Conservation (phyloP, 2,329 filamentous ascomycete species). For the Paecilomyces variotii region DNA sequence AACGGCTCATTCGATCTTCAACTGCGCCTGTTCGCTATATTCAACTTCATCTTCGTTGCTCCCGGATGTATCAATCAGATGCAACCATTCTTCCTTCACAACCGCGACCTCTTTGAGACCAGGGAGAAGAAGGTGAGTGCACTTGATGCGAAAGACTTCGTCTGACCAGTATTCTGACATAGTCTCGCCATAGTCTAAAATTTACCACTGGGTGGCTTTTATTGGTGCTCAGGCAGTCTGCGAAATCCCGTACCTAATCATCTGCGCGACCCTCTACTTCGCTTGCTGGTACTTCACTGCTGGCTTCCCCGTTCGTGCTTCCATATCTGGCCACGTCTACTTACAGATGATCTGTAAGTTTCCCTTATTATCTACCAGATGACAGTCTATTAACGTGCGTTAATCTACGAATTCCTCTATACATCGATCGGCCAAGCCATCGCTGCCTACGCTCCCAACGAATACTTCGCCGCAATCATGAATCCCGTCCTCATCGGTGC, state of each 20-base stretch:
- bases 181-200: slow-evolving; percentile 38
- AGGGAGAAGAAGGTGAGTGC: slow-evolving; percentile 46
- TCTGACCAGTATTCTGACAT: neutral
- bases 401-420: slow-evolving; percentile 37
- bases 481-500: slow-evolving; percentile 49
- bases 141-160: neutral
- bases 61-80: slow-evolving; percentile 52
- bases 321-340: slow-evolving; percentile 29
- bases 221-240: slow-evolving; percentile 45
- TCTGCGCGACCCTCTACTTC: slow-evolving; percentile 41
- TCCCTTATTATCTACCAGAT: neutral
- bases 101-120: slow-evolving; percentile 50
- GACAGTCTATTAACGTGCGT: neutral
- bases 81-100: slow-evolving; percentile 51
- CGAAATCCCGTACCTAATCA: slow-evolving; percentile 40
- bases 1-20: slow-evolving; percentile 45
- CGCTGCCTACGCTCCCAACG: slow-evolving; percentile 56
- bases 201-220: slow-evolving; percentile 54
- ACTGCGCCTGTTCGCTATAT: slow-evolving; percentile 51
- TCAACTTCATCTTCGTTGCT: slow-evolving; percentile 57
- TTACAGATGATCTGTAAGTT: slow-evolving; percentile 32
- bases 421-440: slow-evolving; percentile 40
- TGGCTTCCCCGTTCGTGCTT: slow-evolving; percentile 32
- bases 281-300: slow-evolving; percentile 53
- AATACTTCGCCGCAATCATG: slow-evolving; percentile 50